A percentile compares a stretch with the other conserved stretches of the same genome.
These are phyloP conservation scores for Linnemannia zychae DNA, from an alignment of 192 early-diverging fungal species.

Conservation along the genomic window DNA sequence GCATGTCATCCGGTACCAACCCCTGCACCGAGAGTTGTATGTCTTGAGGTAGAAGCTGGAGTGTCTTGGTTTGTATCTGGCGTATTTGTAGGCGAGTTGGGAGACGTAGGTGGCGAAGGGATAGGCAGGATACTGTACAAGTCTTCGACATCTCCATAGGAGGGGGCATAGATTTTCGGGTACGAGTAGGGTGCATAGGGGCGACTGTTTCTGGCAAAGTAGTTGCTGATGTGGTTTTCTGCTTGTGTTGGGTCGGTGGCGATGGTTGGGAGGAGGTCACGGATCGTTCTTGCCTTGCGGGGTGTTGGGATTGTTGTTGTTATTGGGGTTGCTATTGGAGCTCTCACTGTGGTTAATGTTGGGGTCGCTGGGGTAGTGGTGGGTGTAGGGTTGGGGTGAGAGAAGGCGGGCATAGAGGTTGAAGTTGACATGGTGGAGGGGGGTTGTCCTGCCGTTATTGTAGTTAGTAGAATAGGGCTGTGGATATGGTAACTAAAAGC, in stretches of 20 bases:
- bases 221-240: conserved; percentile 5
- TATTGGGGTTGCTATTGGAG: background rate
- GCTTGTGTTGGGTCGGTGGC: background rate
- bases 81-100: too few relatives aligned
- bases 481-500: too few relatives aligned
- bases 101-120: too few relatives aligned
- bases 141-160: background rate
- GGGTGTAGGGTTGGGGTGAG: background rate
- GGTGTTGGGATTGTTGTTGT: background rate
- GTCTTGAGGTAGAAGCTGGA: too few relatives aligned
- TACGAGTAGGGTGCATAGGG: background rate
- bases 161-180: background rate
- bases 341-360: too few relatives aligned
- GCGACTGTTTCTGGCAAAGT: background rate
- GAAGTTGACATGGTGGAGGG: background rate
- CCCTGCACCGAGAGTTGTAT: too few relatives aligned
- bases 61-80: too few relatives aligned
- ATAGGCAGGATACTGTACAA: background rate
- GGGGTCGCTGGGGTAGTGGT: too few relatives aligned
- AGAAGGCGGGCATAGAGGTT: background rate
- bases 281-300: background rate
- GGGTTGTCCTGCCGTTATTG: background rate
- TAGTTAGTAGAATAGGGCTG: background rate
- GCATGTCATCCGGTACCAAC: too few relatives aligned
- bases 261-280: background rate